Evolutionary conservation across 306 rosid species (phyloP).

Genomic region (Luffa aegyptiaca): DNA sequence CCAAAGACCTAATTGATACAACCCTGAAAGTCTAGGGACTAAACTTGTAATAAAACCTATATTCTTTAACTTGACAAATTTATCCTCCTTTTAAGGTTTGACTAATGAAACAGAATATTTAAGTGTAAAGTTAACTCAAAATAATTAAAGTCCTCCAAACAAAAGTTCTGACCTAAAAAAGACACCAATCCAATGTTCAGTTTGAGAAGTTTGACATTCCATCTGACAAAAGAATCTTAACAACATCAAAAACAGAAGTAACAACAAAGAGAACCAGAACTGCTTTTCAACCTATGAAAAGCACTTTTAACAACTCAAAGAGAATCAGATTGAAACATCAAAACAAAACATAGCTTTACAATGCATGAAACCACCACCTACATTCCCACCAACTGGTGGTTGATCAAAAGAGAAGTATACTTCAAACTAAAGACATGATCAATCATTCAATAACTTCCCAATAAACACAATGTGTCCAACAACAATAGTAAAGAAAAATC

Average conservation of each 20-base stretch:
- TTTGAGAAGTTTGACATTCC: neutral
- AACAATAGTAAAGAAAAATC: neutral
- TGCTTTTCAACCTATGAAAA: neutral
- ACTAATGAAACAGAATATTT: neutral
- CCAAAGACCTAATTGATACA: too few relatives aligned
- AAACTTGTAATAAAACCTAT: too few relatives aligned
- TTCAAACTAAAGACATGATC: constrained; percentile 37
- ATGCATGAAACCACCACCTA: constrained; percentile 1
- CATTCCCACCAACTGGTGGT: constrained; percentile 80
- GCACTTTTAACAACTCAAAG: neutral
- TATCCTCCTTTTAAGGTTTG: neutral
- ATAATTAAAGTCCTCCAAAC: neutral
- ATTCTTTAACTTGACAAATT: too few relatives aligned
- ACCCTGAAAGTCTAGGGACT: too few relatives aligned
- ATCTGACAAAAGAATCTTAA: neutral
- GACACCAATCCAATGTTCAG: neutral
- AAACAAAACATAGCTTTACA: neutral
- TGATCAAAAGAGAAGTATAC: constrained; percentile 26
- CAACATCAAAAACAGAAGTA: neutral
- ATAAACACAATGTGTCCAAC: neutral
- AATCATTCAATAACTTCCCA: neutral
- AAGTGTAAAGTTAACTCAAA: neutral
- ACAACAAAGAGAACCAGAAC: neutral
- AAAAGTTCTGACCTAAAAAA: neutral
- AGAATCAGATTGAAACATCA: neutral